These are phyloP conservation scores for Chlorella variabilis DNA, from an alignment of 163 green algal genomes.

Conservation along the genomic window DNA sequence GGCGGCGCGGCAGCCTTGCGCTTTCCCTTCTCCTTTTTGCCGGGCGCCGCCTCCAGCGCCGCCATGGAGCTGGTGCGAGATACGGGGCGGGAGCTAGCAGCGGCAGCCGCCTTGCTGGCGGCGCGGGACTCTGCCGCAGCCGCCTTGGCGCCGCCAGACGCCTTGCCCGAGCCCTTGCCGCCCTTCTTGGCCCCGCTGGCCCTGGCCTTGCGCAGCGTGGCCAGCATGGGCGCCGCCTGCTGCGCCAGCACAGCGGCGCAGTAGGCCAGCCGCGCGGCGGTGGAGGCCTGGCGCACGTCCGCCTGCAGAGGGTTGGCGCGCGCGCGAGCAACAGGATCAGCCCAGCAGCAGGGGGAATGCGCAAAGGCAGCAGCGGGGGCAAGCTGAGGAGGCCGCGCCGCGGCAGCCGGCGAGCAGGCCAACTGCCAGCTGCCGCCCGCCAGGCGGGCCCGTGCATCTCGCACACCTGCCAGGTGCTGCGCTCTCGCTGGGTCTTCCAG, in stretches of 20 bases:
- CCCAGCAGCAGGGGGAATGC: neutral
- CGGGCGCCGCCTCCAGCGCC: neutral
- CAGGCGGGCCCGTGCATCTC: too few species aligned
- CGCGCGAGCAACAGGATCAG: neutral
- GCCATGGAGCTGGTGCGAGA: conserved; percentile 13
- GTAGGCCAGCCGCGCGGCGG: conserved; percentile 40
- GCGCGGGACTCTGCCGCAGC: neutral
- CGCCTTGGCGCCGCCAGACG: neutral
- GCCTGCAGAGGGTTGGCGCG: conserved; percentile 11
- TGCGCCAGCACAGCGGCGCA: conserved; percentile 36
- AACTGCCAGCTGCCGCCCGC: neutral
- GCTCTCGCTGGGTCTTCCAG: conserved; percentile 32
- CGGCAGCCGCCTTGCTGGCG: neutral
- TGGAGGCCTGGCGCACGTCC: conserved; percentile 28
- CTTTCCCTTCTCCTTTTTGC: neutral
- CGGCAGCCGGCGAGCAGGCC: too few species aligned
- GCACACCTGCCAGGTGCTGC: conserved; percentile 36
- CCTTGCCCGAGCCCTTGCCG: conserved; percentile 9
- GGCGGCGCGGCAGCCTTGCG: conserved; percentile 20
- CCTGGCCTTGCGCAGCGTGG: neutral
- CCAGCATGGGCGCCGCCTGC: conserved; percentile 27
- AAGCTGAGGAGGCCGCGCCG: too few species aligned
- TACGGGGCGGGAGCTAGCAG: conserved; percentile 7
- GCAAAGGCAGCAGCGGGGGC: neutral
- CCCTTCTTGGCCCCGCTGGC: neutral